A percentile compares a stretch with the other conserved stretches of the same genome.
phyloP scores from a whole-genome alignment of 805 yeast species.

The Diddensiella transvaalensis region DNA sequence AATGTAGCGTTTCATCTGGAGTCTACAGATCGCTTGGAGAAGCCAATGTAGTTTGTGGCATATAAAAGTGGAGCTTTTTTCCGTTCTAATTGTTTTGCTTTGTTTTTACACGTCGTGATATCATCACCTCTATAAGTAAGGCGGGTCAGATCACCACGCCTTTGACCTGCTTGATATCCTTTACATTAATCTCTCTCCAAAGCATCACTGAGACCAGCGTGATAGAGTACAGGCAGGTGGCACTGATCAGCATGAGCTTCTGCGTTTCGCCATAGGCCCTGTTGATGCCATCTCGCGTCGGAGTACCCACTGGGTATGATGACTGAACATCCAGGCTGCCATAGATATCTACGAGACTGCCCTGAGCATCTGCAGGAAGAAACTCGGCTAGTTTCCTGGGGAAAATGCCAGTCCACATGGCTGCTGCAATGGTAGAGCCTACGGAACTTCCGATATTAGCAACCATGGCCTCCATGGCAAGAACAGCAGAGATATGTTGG shows the following conservation, averaged over 20 bases:
- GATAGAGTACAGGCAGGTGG: slow-evolving; percentile 8
- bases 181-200: slow-evolving; percentile 29
- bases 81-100: no score
- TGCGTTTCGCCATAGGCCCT: slow-evolving; percentile 22
- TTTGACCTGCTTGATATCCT: slow-evolving; percentile 31
- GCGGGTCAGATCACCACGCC: no score
- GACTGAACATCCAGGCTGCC: slow-evolving; percentile 12
- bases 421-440: slow-evolving; percentile 57
- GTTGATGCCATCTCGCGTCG: slow-evolving; percentile 17
- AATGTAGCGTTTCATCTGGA: slow-evolving; percentile 70
- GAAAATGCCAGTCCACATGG: slow-evolving; percentile 50
- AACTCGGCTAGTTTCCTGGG: slow-evolving; percentile 23
- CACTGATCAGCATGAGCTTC: slow-evolving; percentile 17
- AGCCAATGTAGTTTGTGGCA: slow-evolving; percentile 18
- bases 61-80: no score
- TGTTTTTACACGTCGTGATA: no score
- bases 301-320: slow-evolving; percentile 14
- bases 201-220: slow-evolving; percentile 4
- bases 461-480: slow-evolving; percentile 47
- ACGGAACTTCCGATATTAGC: slow-evolving; percentile 56
- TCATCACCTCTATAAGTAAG: no score
- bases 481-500: slow-evolving; percentile 53
- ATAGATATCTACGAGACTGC: slow-evolving; percentile 14
- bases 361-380: slow-evolving; percentile 29
- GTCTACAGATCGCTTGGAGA: slow-evolving; percentile 49